Base-by-base conservation (phyloP, 331 rosid genomes). In the Cydonia oblonga region DNA sequence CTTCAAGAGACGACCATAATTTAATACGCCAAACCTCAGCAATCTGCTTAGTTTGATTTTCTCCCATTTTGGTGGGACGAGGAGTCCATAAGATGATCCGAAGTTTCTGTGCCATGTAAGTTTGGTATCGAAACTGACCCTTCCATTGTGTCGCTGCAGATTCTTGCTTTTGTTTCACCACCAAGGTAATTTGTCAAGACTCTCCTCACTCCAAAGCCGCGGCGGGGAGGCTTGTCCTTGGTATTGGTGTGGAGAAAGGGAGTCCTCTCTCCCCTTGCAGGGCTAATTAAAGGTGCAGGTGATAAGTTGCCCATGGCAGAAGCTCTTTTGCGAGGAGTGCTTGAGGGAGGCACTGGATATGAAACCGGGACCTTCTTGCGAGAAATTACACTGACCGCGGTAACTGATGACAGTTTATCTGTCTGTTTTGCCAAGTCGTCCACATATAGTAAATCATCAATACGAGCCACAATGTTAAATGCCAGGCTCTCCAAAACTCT, bases 101-200 rank as follows among this genome's bases (percentile, higher is more conserved):
- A 46, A 64, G 59, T 64, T 77, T 80, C 85, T 61, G 73, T 62
- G 51, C 53, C 75, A n/a, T 65, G 52, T 72, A 30, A 20, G 30
- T 70, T 77, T 18, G 60, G 73, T 35, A 67, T 74, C 10, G 71
- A 51, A 61, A 71, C 85, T 53, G 83, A 32, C 33, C 80, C 80
- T 75, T 83, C 85, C n/a, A 44, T 70, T 49, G 83, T 66, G 53
- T 80, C 75, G 57, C 80, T 70, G 60, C 78, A 68, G 32, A 81
- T 78, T 76, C 64, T 86, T 16, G 77, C 75, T 44, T 83, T 86
- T 28, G 75, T 46, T 32, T 86, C 90, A 22, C 74, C 90, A 9
- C 90, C 86, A 22, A 86, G 90, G 74, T 86, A 86, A 68, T 86
- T 83, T n/a, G 90, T 81, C 86, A 86, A 73, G 19, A 79, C 90